Evolutionary conservation across 257 asterid species (phyloP), one percentile per base, ranked within the genome.

Genomic region (Penstemon newberryi): DNA sequence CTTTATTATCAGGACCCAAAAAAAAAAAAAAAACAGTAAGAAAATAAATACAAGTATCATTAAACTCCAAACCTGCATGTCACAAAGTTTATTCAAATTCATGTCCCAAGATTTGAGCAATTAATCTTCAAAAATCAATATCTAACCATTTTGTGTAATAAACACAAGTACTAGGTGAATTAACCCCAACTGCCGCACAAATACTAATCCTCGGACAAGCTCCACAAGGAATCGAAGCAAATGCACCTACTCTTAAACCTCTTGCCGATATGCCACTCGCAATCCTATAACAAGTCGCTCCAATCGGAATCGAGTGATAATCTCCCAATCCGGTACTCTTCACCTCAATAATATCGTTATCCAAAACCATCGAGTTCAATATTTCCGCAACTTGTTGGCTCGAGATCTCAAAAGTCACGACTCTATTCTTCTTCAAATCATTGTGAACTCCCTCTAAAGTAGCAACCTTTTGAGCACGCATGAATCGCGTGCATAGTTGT

Each of bases 291-390:
- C 97, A 89, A 10, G 53, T 12, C 1, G 79, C 52, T 19, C 96
- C 96, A 42, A 82, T 3, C 1, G 88, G 87, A 53, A 92, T 73
- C 0, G 79, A 65, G 63, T 67, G 79, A 74, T 76, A 87, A 8
- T 83, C 95, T 12, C 86, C 92, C 70, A 83, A 52, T 36, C 97
- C 97, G 0, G 80, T 86, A 78, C 97, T 89, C 80, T 87, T 89
- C 67, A 83, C 96, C 82, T 87, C 96, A 12, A 87, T 63, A 41
- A 92, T 18, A 5, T 76, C 73, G 53, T 86, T 76, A 60, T 83
- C 92, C 36, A 89, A 50, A 62, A 86, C 85, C 89, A 92, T 71
- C 0, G 83, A 75, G 36, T 63, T 73, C 70, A 92, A 47, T 37
- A 89, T 69, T 8, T 87, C 88, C 0, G 40, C 63, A 12, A 80